phyloP scores from a whole-genome alignment of 495 filamentous ascomycete genomes.

The Aspergillus heteromorphus region DNA sequence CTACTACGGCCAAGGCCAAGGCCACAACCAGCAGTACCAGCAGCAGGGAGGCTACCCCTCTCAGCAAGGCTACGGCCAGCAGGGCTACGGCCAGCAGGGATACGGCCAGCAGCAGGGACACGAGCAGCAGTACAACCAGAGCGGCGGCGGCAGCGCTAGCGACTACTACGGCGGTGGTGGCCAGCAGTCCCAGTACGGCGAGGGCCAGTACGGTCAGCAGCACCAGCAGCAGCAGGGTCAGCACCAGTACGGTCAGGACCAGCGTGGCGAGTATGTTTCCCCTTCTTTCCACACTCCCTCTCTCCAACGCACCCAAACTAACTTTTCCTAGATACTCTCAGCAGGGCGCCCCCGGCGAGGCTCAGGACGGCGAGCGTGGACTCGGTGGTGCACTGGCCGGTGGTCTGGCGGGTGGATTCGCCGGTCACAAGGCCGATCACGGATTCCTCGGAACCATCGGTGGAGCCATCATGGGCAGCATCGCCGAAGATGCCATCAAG shows the following conservation, averaged over 20 bases:
- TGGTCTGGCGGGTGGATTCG: slow-evolving; percentile 41
- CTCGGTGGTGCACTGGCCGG: slow-evolving; percentile 42
- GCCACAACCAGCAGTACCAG: slow-evolving; percentile 24
- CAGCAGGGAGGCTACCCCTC: slow-evolving; percentile 19
- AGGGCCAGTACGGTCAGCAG: slow-evolving; percentile 16
- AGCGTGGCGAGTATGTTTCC: slow-evolving; percentile 20
- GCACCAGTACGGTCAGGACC: slow-evolving; percentile 20
- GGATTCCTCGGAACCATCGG: slow-evolving; percentile 47
- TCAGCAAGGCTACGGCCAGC: slow-evolving; percentile 27
- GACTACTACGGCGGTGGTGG: slow-evolving; percentile 28
- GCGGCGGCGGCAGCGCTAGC: slow-evolving; percentile 15
- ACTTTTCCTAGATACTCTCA: background rate
- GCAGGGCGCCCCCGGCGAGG: slow-evolving; percentile 28
- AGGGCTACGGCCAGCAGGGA: slow-evolving; percentile 22
- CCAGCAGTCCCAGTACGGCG: slow-evolving; percentile 25
- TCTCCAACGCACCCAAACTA: background rate
- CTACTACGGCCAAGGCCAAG: slow-evolving; percentile 25
- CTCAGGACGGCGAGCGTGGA: slow-evolving; percentile 46
- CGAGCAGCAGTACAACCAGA: slow-evolving; percentile 18
- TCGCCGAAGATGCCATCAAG: slow-evolving; percentile 43
- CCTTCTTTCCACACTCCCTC: background rate
- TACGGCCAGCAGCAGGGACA: slow-evolving; percentile 17
- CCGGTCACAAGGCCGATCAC: slow-evolving; percentile 48
- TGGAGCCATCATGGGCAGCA: slow-evolving; percentile 44
- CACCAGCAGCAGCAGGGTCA: slow-evolving; percentile 25